A percentile compares a stretch with the other conserved stretches of the same genome.
These are phyloP conservation scores for Vicia villosa DNA, from an alignment of 306 rosid species.

Conservation along the genomic window DNA sequence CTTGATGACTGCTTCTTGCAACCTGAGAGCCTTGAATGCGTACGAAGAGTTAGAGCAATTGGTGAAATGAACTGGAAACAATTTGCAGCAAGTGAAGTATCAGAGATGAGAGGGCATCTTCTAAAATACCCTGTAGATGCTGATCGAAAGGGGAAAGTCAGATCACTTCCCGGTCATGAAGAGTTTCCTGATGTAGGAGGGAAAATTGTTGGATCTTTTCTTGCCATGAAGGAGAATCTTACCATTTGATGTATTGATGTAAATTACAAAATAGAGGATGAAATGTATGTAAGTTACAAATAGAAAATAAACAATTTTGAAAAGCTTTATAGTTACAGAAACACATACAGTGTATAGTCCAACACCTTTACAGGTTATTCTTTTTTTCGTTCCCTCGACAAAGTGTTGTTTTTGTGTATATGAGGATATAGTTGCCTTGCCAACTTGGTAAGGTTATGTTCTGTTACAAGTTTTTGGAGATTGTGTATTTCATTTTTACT, in stretches of 20 bases:
- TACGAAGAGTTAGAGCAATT: constrained; percentile 64
- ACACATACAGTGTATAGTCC: not conserved
- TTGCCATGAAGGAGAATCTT: constrained; percentile 87
- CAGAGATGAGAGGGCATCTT: constrained; percentile 82
- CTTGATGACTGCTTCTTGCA: constrained; percentile 68
- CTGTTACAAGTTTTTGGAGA: not conserved
- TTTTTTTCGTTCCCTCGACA: constrained; percentile 1
- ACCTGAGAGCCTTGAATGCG: constrained; percentile 91
- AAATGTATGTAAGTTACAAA: constrained; percentile 33
- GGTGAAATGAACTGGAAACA: constrained; percentile 86
- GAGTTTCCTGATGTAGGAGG: constrained; percentile 96
- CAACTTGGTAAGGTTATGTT: not conserved
- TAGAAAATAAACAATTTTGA: constrained; percentile 38
- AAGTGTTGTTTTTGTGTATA: constrained; percentile 18
- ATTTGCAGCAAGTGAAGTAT: constrained; percentile 66
- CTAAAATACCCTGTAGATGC: constrained; percentile 89
- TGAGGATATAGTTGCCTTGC: not conserved
- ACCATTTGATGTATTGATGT: constrained; percentile 58
- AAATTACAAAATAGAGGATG: not conserved
- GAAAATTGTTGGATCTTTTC: constrained; percentile 82
- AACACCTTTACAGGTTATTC: constrained; percentile 26
- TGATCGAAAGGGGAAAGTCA: constrained; percentile 79
- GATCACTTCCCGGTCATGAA: constrained; percentile 71
- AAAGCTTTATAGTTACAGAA: constrained; percentile 33
- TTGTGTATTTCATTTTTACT: not conserved